Conservation (phyloP, 2,329 filamentous ascomycete species). For the Didymella exigua region DNA sequence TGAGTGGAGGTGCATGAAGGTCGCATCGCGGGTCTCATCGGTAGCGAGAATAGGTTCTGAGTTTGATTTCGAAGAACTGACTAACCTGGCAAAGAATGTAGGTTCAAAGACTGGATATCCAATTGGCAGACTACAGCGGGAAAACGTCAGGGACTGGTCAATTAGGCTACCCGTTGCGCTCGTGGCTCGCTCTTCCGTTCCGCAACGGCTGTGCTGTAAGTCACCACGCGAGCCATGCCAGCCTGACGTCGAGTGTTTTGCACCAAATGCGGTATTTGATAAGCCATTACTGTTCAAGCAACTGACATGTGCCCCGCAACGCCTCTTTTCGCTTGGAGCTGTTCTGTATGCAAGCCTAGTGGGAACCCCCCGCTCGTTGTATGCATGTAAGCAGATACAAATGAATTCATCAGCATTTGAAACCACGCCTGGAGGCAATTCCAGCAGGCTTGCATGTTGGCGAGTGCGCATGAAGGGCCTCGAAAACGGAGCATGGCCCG, state of each 20-base stretch:
- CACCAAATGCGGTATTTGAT: conserved; percentile 24
- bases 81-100: background rate
- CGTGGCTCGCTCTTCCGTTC: background rate
- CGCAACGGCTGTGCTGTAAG: background rate
- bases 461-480: background rate
- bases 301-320: background rate
- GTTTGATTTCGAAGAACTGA: conserved; percentile 12
- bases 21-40: background rate
- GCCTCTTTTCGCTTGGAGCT: conserved; percentile 17
- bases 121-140: background rate
- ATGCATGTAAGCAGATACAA: conserved; percentile 27
- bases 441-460: background rate
- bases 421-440: background rate
- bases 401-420: conserved; percentile 29
- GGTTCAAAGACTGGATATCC: background rate
- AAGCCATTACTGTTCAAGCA: conserved; percentile 16
- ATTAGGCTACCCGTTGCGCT: background rate
- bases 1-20: conserved; percentile 6
- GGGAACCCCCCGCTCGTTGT: conserved; percentile 14
- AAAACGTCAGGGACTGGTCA: background rate
- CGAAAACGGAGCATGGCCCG: background rate
- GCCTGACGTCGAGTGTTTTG: background rate
- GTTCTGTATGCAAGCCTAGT: conserved; percentile 11
- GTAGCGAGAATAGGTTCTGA: background rate
- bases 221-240: background rate